Evolutionary conservation across 345 rosid genomes (phyloP), one percentile per base, ranked within the genome.

Genomic region (Syzygium oleosum): DNA sequence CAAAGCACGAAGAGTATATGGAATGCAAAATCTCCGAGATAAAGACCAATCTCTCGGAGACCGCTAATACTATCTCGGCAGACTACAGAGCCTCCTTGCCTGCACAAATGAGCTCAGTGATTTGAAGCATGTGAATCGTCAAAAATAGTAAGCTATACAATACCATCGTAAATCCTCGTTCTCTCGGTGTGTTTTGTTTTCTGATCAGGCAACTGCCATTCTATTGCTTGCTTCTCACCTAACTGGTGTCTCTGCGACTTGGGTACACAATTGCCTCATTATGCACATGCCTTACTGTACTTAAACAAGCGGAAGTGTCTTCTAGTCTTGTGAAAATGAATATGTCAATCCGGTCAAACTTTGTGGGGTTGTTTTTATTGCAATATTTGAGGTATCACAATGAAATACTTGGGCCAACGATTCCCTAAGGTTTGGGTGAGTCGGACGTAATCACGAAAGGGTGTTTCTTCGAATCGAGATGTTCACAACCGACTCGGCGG

Each of bases 1-100:
- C 94, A 3, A 92, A 92, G 87, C 93, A 92, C 90, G 95, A 96
- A 88, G 96, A 96, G 87, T 90, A 91, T 55, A 88, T 92, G 86
- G 94, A 92, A 84, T 91, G 92, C 31, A 93, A 90, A 88, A 92
- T 96, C 56, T 88, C 90, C 0, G 93, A 90, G 89, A 92, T 95
- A 90, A 94, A 88, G 87, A 88, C 27, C 51, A 83, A 88, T 88
- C 92, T 95, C 65, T 91, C 92, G 3, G 93, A 95, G 79, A 91
- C 96, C 3, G 96, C 89, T 3, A 88, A 4, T 41, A 86, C 91
- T 29, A 87, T 96, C 55, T 89, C 95, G 3, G 92, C 90, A 25
- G 86, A 89, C 41, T 89, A 94, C 89, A 95, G 90, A 88, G 86
- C 89, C 77, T 89, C 91, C 65, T 77, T 89, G 78, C 87, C 90